These are phyloP conservation scores for Schizophyllum amplum DNA, from an alignment of 1,284 basidiomycete genomes.

Conservation along the genomic window DNA sequence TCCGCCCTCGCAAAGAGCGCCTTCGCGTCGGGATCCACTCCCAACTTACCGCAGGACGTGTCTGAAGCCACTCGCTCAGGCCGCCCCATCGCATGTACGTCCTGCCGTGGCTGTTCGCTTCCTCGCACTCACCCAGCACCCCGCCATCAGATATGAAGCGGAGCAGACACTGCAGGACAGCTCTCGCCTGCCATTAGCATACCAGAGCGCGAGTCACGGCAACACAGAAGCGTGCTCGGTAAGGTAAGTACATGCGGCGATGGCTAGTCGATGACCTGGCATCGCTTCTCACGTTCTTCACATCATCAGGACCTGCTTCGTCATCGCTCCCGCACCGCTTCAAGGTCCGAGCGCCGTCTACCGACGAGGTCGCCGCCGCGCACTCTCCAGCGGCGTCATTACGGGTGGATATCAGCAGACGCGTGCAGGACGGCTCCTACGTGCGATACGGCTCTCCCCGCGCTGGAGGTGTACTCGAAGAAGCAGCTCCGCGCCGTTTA, in stretches of 20 bases:
- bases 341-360: background rate
- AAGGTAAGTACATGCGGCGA: background rate
- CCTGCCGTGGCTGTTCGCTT: too few relatives aligned
- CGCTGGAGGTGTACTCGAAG: too few relatives aligned
- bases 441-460: too few relatives aligned
- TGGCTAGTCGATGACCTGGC: background rate
- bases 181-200: background rate
- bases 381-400: too few relatives aligned
- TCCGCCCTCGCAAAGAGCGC: background rate
- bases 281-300: background rate
- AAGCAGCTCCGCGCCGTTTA: too few relatives aligned
- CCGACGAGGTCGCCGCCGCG: background rate
- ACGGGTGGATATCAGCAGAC: too few relatives aligned
- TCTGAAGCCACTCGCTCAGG: background rate
- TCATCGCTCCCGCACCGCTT: background rate
- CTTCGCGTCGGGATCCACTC: background rate
- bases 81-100: background rate
- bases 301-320: too few relatives aligned
- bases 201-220: background rate
- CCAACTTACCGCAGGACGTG: background rate
- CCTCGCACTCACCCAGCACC: too few relatives aligned
- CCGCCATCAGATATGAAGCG: too few relatives aligned
- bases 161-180: background rate
- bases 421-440: too few relatives aligned
- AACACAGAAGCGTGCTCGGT: background rate